Percentiles rank a stretch among this genome's conserved stretches.
These are phyloP conservation scores for Cercospora sesami DNA, from an alignment of 2,329 filamentous ascomycete species.

Conservation along the genomic window DNA sequence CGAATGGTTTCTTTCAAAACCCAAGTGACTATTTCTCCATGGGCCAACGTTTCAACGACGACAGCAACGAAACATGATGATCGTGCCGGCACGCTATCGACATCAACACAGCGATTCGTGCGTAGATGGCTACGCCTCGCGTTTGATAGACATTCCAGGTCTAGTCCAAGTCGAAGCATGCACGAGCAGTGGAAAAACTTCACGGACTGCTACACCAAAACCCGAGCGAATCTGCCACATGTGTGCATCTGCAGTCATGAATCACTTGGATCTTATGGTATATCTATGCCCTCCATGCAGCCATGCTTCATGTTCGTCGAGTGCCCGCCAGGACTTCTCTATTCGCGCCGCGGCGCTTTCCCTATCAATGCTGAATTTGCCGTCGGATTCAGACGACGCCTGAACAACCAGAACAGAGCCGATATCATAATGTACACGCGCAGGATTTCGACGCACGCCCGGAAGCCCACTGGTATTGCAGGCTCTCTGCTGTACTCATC, in stretches of 20 bases:
- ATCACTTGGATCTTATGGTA: background rate
- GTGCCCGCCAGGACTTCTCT: background rate
- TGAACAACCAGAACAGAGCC: slow-evolving; percentile 26
- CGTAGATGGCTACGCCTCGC: background rate
- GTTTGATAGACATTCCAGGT: background rate
- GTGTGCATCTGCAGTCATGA: background rate
- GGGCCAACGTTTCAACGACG: slow-evolving; percentile 10
- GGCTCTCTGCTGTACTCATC: slow-evolving; percentile 37
- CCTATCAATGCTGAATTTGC: slow-evolving; percentile 19
- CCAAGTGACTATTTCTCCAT: slow-evolving; percentile 19
- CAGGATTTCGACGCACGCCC: slow-evolving; percentile 21
- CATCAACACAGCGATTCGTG: background rate
- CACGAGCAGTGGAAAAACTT: background rate
- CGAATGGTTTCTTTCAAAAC: slow-evolving; percentile 7
- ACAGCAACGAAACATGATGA: slow-evolving; percentile 4
- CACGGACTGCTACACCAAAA: background rate
- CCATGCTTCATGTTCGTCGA: background rate
- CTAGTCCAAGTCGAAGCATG: background rate
- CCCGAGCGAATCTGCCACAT: background rate
- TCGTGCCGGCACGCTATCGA: background rate
- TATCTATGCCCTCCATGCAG: background rate
- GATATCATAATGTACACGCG: slow-evolving; percentile 25
- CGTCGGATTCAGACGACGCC: slow-evolving; percentile 17
- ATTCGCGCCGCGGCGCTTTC: slow-evolving; percentile 16
- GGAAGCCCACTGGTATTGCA: slow-evolving; percentile 18